Evolutionary conservation across 257 asterid genomes (phyloP).

Genomic region (Fraxinus cuspidata): DNA sequence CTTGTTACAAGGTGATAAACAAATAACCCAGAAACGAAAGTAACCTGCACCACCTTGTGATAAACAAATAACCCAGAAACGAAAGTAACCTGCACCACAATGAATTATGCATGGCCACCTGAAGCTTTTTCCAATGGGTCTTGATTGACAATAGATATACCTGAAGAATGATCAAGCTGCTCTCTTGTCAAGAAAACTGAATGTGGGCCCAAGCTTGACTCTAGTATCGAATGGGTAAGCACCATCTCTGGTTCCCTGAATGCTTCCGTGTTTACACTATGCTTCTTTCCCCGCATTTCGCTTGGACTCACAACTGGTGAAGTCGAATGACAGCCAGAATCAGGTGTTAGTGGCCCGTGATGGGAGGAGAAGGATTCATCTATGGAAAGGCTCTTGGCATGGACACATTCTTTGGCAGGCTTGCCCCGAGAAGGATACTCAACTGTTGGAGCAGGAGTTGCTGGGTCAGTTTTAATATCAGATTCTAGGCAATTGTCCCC

Average conservation of each 20-base stretch:
- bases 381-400: conserved; percentile 58
- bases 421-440: conserved; percentile 60
- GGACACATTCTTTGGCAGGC: conserved; percentile 46
- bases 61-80: conserved; percentile 6
- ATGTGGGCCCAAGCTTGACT: conserved; percentile 53
- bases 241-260: conserved; percentile 46
- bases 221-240: conserved; percentile 54
- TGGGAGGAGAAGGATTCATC: conserved; percentile 81
- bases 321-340: conserved; percentile 54
- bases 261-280: conserved; percentile 37
- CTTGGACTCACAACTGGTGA: conserved; percentile 50
- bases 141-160: conserved; percentile 28
- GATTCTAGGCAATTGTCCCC: conserved; percentile 47
- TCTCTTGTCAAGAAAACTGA: conserved; percentile 47
- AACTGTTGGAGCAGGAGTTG: conserved; percentile 81
- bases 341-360: conserved; percentile 85
- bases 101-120: conserved; percentile 32
- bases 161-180: conserved; percentile 44
- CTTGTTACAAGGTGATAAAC: conserved; percentile 8
- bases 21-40: conserved; percentile 13
- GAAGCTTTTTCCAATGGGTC: conserved; percentile 40
- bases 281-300: conserved; percentile 60
- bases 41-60: conserved; percentile 23
- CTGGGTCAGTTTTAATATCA: conserved; percentile 62
- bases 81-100: conserved; percentile 21